Conservation (phyloP, 495 filamentous ascomycete species). For the Thermochaetoides thermophila region DNA sequence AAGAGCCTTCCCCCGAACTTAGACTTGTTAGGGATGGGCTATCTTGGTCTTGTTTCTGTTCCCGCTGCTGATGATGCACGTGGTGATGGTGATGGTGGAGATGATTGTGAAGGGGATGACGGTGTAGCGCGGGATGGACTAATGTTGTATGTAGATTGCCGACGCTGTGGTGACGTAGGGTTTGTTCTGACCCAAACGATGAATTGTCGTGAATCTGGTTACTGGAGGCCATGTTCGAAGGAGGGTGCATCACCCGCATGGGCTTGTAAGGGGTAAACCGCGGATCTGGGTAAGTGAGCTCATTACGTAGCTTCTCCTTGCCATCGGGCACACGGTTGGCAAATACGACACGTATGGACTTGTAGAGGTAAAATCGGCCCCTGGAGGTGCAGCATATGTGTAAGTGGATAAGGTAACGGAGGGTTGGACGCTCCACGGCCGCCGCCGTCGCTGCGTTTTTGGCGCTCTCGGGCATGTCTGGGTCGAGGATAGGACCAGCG, state of each 20-base stretch:
- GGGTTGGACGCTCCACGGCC: constrained; percentile 52
- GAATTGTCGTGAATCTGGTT: constrained; percentile 20
- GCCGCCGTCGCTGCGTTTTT: constrained; percentile 3
- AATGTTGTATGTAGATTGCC: no score
- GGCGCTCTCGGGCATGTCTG: constrained; percentile 9
- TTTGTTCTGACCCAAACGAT: constrained; percentile 37
- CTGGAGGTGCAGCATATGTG: constrained; percentile 81
- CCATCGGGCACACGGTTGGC: constrained; percentile 95
- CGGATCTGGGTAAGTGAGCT: constrained; percentile 80
- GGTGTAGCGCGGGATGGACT: no score
- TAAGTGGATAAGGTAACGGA: constrained; percentile 86
- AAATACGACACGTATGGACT: constrained; percentile 86
- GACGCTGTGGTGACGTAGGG: constrained; percentile 40
- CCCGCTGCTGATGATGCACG: constrained; percentile 7
- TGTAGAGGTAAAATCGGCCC: constrained; percentile 82
- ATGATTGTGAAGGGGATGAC: neutral
- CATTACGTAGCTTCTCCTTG: constrained; percentile 84
- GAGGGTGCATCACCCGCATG: constrained; percentile 31
- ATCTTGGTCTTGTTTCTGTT: constrained; percentile 17
- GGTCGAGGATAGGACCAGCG: constrained; percentile 66
- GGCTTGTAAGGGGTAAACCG: constrained; percentile 77
- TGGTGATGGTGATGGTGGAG: constrained; percentile 8
- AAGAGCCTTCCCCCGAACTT: no score
- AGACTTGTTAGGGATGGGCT: neutral
- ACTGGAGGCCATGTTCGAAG: constrained; percentile 8